phyloP scores from a whole-genome alignment of 768 basidiomycete species.

The Termitomyces sp. region DNA sequence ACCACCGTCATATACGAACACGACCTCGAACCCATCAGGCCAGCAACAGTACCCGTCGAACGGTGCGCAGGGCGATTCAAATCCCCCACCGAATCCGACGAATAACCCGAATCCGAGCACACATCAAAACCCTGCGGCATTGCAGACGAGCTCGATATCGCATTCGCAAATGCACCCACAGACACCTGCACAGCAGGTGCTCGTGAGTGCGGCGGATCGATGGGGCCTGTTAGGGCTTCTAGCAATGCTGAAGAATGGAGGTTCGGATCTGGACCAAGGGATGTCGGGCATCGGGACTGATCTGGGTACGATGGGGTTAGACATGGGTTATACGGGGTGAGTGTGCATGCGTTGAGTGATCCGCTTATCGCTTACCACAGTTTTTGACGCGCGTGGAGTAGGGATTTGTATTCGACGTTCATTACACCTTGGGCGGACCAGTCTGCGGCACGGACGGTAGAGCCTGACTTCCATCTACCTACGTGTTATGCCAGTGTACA shows the following conservation, averaged over 20 bases:
- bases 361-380: background rate
- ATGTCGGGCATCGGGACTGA: constrained; percentile 87
- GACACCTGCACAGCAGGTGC: constrained; percentile 90
- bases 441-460: constrained; percentile 77
- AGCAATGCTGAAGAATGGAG: constrained; percentile 80
- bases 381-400: constrained; percentile 27
- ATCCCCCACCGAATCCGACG: constrained; percentile 34
- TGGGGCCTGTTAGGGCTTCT: constrained; percentile 91
- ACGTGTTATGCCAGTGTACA: constrained; percentile 87
- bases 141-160: constrained; percentile 30
- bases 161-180: constrained; percentile 59
- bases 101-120: constrained; percentile 27
- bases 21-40: constrained; percentile 26
- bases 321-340: constrained; percentile 82
- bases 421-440: constrained; percentile 97
- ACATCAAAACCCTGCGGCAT: constrained; percentile 31
- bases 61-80: constrained; percentile 33
- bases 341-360: constrained; percentile 24
- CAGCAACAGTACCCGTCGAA: constrained; percentile 34
- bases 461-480: constrained; percentile 90
- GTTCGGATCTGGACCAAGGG: constrained; percentile 72
- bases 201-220: constrained; percentile 89
- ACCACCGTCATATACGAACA: constrained; percentile 29
- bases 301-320: constrained; percentile 87
- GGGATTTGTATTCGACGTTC: constrained; percentile 88